Conservation (phyloP, 139 green algal species). For the Tetradesmus obliquus region DNA sequence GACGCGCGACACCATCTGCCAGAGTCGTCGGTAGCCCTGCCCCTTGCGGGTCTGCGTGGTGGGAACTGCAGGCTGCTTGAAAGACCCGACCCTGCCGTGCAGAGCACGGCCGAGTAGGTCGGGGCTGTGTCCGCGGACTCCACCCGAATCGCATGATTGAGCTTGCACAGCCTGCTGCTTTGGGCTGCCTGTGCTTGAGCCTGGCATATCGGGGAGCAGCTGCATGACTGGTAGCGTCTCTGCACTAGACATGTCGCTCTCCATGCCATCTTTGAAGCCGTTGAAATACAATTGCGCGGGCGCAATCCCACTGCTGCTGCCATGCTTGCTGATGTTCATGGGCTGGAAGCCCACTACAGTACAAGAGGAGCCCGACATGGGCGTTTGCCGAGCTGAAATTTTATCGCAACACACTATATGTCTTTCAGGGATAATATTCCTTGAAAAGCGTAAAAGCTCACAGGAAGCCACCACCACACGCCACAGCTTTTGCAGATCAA, state of each 20-base stretch:
- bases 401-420: neutral
- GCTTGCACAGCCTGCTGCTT: neutral
- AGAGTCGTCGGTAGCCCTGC: constrained; percentile 82
- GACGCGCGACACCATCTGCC: constrained; percentile 73
- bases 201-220: neutral
- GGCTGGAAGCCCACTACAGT: neutral
- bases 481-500: neutral
- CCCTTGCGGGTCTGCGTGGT: constrained; percentile 22
- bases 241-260: neutral
- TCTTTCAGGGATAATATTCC: neutral
- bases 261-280: neutral
- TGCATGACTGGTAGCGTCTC: constrained; percentile 7
- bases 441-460: neutral
- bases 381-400: neutral
- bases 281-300: neutral
- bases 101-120: neutral
- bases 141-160: neutral
- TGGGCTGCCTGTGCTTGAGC: neutral
- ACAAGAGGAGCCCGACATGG: neutral
- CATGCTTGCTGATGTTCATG: neutral
- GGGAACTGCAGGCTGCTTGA: neutral
- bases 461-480: neutral
- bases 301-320: neutral
- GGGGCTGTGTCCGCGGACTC: neutral
- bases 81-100: neutral